Evolutionary conservation across 2,329 filamentous ascomycete genomes (phyloP).

Genomic region (Akanthomyces dipterigenus): DNA sequence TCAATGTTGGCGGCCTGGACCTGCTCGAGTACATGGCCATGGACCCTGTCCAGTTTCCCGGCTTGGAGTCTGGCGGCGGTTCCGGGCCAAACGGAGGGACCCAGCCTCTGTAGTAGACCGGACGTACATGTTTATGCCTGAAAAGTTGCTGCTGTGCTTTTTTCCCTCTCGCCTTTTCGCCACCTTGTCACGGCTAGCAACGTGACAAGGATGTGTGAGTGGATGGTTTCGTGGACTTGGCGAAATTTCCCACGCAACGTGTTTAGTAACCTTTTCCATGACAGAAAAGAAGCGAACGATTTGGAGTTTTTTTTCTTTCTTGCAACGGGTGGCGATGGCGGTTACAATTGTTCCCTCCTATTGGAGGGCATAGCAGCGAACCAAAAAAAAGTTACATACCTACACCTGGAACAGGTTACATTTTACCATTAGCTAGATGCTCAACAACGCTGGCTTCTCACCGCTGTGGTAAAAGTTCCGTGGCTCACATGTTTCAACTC

Average conservation of each 20-base stretch:
- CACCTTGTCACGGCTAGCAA: not conserved
- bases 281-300: not conserved
- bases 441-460: not conserved
- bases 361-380: not conserved
- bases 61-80: not conserved
- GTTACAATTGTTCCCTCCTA: not conserved
- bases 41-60: conserved; percentile 39
- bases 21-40: conserved; percentile 63
- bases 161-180: too few species aligned
- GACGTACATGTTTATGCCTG: too few species aligned
- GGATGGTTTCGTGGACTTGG: not conserved
- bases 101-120: not conserved
- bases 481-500: not conserved
- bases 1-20: conserved; percentile 61
- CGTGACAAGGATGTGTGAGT: not conserved
- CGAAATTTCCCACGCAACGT: not conserved
- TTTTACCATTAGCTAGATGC: not conserved
- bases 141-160: not conserved
- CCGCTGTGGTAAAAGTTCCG: not conserved
- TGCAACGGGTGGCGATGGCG: not conserved
- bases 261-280: not conserved
- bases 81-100: not conserved
- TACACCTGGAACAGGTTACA: not conserved
- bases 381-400: not conserved
- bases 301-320: not conserved